A percentile compares a stretch with the other conserved stretches of the same genome.
phyloP scores from a whole-genome alignment of 192 early-diverging fungal genomes.

The Coemansia biformis region DNA sequence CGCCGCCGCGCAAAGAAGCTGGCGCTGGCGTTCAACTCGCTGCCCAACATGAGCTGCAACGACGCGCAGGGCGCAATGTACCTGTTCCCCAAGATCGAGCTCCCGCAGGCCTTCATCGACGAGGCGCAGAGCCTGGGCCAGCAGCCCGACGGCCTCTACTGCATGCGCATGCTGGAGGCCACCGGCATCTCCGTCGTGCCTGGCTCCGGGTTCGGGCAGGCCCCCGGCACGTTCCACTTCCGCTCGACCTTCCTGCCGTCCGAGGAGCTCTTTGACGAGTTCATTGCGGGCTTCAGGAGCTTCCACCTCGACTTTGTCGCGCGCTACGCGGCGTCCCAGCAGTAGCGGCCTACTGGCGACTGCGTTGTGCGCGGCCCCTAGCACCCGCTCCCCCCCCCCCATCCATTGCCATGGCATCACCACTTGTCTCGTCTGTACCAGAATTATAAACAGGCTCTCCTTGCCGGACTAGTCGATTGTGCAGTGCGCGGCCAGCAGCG shows the following conservation, averaged over 20 bases:
- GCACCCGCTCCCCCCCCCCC: too few relatives aligned
- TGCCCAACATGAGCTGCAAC: constrained; percentile 83
- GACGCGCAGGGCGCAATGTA: constrained; percentile 94
- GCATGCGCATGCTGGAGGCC: constrained; percentile 83
- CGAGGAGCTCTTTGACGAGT: constrained; percentile 86
- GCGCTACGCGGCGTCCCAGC: constrained; percentile 37
- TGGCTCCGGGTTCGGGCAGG: constrained; percentile 90
- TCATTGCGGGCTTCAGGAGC: constrained; percentile 65
- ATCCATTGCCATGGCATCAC: constrained; percentile 11
- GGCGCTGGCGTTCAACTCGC: constrained; percentile 68
- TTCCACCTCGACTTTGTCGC: constrained; percentile 83
- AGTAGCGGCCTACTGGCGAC: too few relatives aligned
- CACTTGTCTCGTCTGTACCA: neutral
- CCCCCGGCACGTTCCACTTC: constrained; percentile 87
- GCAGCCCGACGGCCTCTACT: constrained; percentile 85
- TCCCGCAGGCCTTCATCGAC: constrained; percentile 72
- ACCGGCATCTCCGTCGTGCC: constrained; percentile 97
- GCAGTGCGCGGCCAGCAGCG: constrained; percentile 70
- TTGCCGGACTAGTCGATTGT: constrained; percentile 53
- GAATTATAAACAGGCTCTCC: too few relatives aligned
- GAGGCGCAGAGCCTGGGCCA: constrained; percentile 66
- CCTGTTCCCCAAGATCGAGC: constrained; percentile 77
- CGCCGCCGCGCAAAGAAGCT: constrained; percentile 70
- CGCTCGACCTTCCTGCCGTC: constrained; percentile 93
- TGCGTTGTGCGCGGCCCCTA: too few relatives aligned